Conservation (phyloP, 768 basidiomycete genomes). For the Pulveroboletus frians region DNA sequence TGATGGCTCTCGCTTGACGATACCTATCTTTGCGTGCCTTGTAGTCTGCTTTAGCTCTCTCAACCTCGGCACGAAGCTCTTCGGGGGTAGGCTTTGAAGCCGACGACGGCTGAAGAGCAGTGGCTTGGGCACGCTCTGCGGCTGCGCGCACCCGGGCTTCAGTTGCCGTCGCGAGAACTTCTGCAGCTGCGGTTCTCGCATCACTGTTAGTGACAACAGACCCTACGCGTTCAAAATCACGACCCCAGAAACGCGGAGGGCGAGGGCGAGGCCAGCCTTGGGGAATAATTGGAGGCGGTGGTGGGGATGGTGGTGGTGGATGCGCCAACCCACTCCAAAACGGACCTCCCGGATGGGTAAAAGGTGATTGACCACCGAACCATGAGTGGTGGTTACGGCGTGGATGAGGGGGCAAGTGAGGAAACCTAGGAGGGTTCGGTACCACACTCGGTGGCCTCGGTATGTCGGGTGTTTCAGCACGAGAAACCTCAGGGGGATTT, state of each 20-base stretch:
- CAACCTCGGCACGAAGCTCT: conserved; percentile 40
- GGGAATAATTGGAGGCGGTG: background rate
- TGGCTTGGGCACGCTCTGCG: background rate
- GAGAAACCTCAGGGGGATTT: background rate
- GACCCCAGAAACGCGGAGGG: conserved; percentile 19
- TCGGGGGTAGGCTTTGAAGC: conserved; percentile 11
- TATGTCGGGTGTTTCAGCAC: conserved; percentile 1
- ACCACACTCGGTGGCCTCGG: conserved; percentile 4
- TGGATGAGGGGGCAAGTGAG: conserved; percentile 13
- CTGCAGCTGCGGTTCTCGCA: conserved; percentile 11
- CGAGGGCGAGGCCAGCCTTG: conserved; percentile 26
- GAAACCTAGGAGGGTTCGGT: conserved; percentile 14
- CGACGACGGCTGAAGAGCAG: background rate
- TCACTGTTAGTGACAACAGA: background rate
- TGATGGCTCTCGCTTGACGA: conserved; percentile 51
- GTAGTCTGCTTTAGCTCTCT: conserved; percentile 63
- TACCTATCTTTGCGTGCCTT: conserved; percentile 68
- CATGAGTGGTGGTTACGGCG: conserved; percentile 25
- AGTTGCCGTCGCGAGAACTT: conserved; percentile 14
- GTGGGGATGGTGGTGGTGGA: conserved; percentile 3
- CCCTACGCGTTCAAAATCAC: background rate
- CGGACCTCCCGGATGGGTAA: conserved; percentile 3
- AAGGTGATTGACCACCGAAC: conserved; percentile 15
- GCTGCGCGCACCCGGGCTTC: conserved; percentile 12
- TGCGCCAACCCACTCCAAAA: conserved; percentile 19